Evolutionary conservation across 1,139 yeast genomes (phyloP), one percentile per base, ranked within the genome.

Genomic region (Suhomyces bolitotheri): DNA sequence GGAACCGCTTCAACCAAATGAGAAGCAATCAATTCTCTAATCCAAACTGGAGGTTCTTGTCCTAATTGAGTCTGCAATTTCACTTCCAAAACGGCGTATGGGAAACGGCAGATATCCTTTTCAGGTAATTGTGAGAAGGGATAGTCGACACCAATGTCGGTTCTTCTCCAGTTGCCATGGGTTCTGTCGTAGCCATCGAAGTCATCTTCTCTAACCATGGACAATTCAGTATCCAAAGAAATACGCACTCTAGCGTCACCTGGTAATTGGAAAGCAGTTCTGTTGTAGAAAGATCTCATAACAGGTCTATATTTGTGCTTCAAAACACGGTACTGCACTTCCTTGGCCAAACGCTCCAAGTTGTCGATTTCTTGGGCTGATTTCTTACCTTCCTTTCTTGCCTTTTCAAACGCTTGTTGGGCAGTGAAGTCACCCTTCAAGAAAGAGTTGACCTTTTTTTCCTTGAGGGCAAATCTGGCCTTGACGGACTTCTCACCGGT

Each of bases 221-320:
- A 73, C 49, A 92, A 76, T 63, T 92, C 97, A 1, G 98, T 90
- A 60, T 92, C 98, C 47, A 92, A 79, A 33, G 97, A 92, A 47
- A 94, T 92, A 72, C 98, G 89, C 31, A 92, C 98, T 58, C 98
- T 80, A 4, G 98, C 98, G 62, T 92, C 98, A 43, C 98, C 98
- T 3, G 98, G 98, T 40, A 92, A 77, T 66, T 92, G 98, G 77
- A 92, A 92, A 6, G 98, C 98, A 28, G 98, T 92, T 73, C 98
- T 84, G 64, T 90, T 89, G 66, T 92, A 92, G 62, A 92, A 92
- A 1, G 97, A 87, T 62, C 98, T 80, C 68, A 88, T 84, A 25
- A 90, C 97, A 1, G 98, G 98, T 56, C 97, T 78, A 58, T 86
- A 73, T 60, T 82, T 82, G 58, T 84, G 82, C 56, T 85, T 86